Percentiles rank a stretch among this genome's conserved stretches.
phyloP scores from a whole-genome alignment of 306 rosid species.

The Hippophae gyantsensis region DNA sequence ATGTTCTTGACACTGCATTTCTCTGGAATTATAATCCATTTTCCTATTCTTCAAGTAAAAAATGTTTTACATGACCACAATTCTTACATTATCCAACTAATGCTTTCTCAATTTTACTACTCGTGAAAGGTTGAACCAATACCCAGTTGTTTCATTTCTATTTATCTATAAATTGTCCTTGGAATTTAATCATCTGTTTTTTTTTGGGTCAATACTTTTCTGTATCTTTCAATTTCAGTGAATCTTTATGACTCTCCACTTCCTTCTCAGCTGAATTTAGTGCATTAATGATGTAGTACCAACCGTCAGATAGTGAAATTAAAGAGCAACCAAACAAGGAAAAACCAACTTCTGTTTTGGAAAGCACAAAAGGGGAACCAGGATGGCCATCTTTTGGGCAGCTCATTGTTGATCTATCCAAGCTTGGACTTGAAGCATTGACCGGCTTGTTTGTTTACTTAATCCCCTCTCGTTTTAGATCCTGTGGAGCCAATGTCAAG shows the following conservation, averaged over 20 bases:
- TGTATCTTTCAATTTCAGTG: neutral
- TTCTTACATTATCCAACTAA: too few relatives aligned
- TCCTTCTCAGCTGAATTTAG: constrained; percentile 18
- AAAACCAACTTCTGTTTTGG: constrained; percentile 33
- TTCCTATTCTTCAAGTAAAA: neutral
- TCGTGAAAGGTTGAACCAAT: too few relatives aligned
- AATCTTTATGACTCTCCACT: neutral
- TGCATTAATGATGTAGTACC: constrained; percentile 27
- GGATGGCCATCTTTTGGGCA: constrained; percentile 93
- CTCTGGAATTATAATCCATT: constrained; percentile 4
- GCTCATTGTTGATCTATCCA: constrained; percentile 59
- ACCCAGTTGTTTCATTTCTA: too few relatives aligned
- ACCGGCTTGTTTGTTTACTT: constrained; percentile 35
- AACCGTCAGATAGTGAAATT: constrained; percentile 26
- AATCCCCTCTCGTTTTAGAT: constrained; percentile 45
- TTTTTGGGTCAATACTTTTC: neutral
- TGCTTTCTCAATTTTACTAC: too few relatives aligned
- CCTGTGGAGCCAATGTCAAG: constrained; percentile 10
- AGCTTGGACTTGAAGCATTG: constrained; percentile 52
- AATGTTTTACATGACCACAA: too few relatives aligned
- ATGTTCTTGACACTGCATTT: constrained; percentile 1
- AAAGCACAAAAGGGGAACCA: constrained; percentile 65
- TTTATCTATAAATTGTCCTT: too few relatives aligned
- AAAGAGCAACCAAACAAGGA: constrained; percentile 41
- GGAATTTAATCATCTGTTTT: too few relatives aligned